Evolutionary conservation across 1,284 basidiomycete species (phyloP).

Genomic region (Trichosporon ovoides): DNA sequence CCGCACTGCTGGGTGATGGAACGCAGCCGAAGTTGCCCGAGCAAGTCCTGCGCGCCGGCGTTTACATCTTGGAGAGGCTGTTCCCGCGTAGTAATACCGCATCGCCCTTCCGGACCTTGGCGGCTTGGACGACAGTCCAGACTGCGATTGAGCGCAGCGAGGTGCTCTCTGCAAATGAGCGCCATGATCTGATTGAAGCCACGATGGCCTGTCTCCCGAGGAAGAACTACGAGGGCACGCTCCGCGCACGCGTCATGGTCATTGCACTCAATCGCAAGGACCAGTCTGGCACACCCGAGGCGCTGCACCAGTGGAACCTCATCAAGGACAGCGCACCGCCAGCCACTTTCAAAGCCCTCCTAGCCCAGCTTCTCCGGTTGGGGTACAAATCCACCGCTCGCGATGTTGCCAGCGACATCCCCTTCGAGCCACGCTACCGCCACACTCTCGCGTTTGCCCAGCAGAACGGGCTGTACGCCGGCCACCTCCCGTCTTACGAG

Average conservation of each 20-base stretch:
- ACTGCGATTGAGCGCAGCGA: background rate
- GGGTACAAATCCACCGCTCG: background rate
- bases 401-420: background rate
- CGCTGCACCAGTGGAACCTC: slow-evolving; percentile 1
- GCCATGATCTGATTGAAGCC: background rate
- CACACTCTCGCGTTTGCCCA: background rate
- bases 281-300: slow-evolving; percentile 5
- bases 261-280: background rate
- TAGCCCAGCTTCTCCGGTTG: background rate
- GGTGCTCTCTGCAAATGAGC: background rate
- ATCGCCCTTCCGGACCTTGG: background rate
- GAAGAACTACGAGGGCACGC: background rate
- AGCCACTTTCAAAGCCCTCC: background rate
- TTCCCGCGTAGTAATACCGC: background rate
- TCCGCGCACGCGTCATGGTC: background rate
- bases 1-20: background rate
- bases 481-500: too few relatives aligned
- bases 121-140: background rate
- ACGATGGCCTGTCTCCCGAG: slow-evolving; percentile 4
- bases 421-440: background rate
- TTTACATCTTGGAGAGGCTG: slow-evolving; percentile 3
- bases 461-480: background rate
- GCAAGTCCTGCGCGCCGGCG: background rate
- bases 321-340: background rate
- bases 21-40: background rate